A percentile compares a stretch with the other conserved stretches of the same genome.
Evolutionary conservation across 1,284 basidiomycete species (phyloP).

Genomic region (Malassezia furfur): DNA sequence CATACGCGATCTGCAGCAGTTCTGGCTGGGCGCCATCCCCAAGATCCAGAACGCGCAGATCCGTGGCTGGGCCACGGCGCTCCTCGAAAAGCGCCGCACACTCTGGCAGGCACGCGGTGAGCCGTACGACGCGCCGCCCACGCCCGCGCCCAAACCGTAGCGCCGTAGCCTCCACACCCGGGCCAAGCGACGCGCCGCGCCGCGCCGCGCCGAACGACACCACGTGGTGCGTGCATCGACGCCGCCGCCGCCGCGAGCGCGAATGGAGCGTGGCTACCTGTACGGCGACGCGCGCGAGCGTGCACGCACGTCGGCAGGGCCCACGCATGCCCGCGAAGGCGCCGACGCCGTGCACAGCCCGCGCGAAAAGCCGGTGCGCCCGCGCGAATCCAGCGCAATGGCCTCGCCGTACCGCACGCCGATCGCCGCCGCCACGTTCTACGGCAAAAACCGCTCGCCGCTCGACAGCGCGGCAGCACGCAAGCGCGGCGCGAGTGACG

Average conservation of each 20-base stretch:
- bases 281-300: not conserved
- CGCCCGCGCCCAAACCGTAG: not conserved
- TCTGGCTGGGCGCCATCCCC: conserved; percentile 27
- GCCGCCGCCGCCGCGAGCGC: too few species aligned
- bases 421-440: conserved; percentile 10
- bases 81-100: conserved; percentile 8
- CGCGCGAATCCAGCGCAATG: not conserved
- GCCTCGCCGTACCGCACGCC: conserved; percentile 14
- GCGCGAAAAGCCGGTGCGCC: conserved; percentile 7
- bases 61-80: conserved; percentile 20
- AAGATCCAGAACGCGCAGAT: conserved; percentile 29
- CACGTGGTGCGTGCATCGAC: too few species aligned
- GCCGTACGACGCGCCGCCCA: not conserved
- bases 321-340: not conserved
- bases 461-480: not conserved
- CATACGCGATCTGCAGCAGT: conserved; percentile 42
- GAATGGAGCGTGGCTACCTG: conserved; percentile 15
- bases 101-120: conserved; percentile 11
- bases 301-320: not conserved
- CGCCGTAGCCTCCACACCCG: not conserved
- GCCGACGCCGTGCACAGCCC: not conserved
- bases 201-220: too few species aligned
- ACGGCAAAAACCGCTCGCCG: not conserved
- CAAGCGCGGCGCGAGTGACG: not conserved
- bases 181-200: too few species aligned